phyloP scores from a whole-genome alignment of 305 asterid genomes.

The Fraxinus nigra region DNA sequence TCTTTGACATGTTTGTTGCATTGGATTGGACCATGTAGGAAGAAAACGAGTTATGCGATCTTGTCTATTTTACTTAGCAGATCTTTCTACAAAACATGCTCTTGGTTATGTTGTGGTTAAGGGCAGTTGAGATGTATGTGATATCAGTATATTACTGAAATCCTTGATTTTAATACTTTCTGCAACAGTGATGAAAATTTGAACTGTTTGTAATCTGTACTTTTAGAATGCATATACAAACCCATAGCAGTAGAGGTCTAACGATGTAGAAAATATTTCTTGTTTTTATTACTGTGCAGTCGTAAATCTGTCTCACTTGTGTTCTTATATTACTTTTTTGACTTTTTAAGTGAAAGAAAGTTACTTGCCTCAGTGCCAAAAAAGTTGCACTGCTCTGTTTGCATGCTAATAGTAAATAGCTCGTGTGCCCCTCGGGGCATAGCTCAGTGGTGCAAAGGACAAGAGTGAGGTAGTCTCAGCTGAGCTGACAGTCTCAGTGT shows the following conservation, averaged over 20 bases:
- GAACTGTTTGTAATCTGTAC: conserved; percentile 24
- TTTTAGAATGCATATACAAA: conserved; percentile 4
- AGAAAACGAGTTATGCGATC: neutral
- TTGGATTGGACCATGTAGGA: neutral
- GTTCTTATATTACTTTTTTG: neutral
- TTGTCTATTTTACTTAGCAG: neutral
- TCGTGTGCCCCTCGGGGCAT: neutral
- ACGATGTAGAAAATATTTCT: neutral
- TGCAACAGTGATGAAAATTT: conserved; percentile 15
- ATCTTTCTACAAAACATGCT: neutral
- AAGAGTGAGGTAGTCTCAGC: no score
- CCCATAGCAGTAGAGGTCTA: neutral
- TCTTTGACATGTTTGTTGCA: neutral
- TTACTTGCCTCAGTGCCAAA: neutral
- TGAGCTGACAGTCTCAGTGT: no score
- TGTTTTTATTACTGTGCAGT: neutral
- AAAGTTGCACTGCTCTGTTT: neutral
- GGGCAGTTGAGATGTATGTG: conserved; percentile 2
- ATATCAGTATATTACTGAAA: conserved; percentile 18
- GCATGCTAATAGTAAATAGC: neutral
- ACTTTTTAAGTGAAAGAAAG: no score
- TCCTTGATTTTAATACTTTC: neutral
- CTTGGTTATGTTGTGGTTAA: neutral
- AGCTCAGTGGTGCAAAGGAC: no score
- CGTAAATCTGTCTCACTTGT: neutral